phyloP scores from a whole-genome alignment of 257 asterid species.

The Solanum pimpinellifolium region DNA sequence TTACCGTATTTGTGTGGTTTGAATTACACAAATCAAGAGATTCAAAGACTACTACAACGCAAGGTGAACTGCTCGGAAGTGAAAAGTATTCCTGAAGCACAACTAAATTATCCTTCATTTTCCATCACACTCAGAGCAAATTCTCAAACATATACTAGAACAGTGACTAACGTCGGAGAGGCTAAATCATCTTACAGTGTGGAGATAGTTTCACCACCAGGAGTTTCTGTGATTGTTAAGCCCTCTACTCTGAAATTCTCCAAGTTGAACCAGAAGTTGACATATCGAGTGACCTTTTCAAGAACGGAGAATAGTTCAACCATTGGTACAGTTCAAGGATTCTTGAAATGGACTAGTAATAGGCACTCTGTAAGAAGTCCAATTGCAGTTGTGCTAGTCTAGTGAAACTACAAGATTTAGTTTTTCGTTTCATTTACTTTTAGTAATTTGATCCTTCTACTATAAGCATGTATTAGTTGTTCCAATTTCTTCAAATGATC shows the following conservation, averaged over 20 bases:
- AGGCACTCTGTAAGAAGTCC: constrained; percentile 5
- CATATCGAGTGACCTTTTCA: not conserved
- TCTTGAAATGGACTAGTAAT: constrained; percentile 1
- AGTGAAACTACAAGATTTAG: not conserved
- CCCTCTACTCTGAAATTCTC: constrained; percentile 1
- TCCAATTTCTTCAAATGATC: not conserved
- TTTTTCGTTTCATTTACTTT: not conserved
- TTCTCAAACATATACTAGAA: constrained; percentile 1
- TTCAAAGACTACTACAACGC: not conserved
- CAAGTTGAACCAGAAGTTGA: not conserved
- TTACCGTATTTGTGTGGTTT: not conserved
- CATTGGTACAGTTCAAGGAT: not conserved
- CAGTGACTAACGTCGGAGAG: constrained; percentile 9
- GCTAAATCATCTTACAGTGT: constrained; percentile 1
- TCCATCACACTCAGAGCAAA: not conserved
- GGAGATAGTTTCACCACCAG: constrained; percentile 5
- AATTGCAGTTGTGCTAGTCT: not conserved
- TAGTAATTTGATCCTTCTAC: not conserved
- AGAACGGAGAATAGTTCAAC: not conserved
- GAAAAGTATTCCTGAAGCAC: not conserved
- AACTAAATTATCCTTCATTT: not conserved
- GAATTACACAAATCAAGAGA: not conserved
- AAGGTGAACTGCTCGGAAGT: not conserved
- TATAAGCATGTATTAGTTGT: not conserved
- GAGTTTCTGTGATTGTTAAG: not conserved